A percentile compares a stretch with the other conserved stretches of the same genome.
phyloP scores from a whole-genome alignment of 805 yeast species.

The Peterozyma toletana region DNA sequence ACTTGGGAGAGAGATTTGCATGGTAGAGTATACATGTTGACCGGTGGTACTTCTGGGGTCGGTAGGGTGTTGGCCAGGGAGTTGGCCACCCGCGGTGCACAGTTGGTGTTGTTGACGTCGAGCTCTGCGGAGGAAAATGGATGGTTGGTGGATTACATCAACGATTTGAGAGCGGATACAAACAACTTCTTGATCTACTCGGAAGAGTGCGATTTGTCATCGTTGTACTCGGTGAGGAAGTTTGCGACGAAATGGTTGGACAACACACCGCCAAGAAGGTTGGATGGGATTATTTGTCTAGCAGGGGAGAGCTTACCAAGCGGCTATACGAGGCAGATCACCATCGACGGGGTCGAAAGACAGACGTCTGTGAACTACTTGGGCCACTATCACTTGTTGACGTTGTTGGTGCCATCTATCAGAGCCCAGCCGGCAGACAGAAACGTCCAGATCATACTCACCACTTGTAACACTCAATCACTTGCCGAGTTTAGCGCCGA shows the following conservation, averaged over 20 bases:
- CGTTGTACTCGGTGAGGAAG: conserved; percentile 68
- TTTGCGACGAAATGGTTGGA: conserved; percentile 96
- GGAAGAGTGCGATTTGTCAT: conserved; percentile 80
- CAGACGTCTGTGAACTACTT: conserved; percentile 82
- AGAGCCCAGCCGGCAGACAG: conserved; percentile 91
- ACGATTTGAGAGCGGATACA: conserved; percentile 65
- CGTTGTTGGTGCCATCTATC: conserved; percentile 74
- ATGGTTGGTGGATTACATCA: conserved; percentile 77
- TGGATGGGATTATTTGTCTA: conserved; percentile 85
- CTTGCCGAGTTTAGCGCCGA: conserved; percentile 56
- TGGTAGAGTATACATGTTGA: conserved; percentile 75
- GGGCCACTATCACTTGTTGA: conserved; percentile 74
- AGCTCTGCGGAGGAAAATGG: conserved; percentile 46
- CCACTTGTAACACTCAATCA: conserved; percentile 73
- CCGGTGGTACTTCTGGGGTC: conserved; percentile 93
- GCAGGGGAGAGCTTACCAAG: conserved; percentile 80
- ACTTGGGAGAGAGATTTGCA: conserved; percentile 92
- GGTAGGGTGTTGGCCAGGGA: conserved; percentile 75
- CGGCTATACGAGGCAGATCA: conserved; percentile 50
- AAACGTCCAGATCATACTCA: conserved; percentile 77
- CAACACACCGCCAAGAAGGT: conserved; percentile 80
- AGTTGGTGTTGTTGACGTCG: conserved; percentile 65
- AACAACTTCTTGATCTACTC: conserved; percentile 75
- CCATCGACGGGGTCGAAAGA: conserved; percentile 78
- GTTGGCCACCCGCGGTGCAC: conserved; percentile 80